A percentile compares a stretch with the other conserved stretches of the same genome.
Conservation (phyloP, 345 rosid genomes). For the Aurinia saxatilis region DNA sequence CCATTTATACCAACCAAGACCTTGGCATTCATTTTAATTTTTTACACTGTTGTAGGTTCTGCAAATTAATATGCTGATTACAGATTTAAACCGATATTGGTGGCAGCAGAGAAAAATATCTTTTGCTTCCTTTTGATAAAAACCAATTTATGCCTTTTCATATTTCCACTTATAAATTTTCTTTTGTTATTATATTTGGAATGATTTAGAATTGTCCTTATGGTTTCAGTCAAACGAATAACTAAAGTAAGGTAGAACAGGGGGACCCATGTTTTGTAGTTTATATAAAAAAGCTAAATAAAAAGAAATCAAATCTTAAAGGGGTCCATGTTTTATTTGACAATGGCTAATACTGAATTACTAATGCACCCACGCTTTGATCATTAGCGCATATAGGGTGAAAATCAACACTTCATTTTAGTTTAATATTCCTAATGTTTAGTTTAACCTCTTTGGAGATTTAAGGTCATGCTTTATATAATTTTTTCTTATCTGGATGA, state of each 20-base stretch:
- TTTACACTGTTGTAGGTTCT: neutral
- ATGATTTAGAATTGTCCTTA: neutral
- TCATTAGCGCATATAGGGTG: neutral
- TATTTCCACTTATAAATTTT: neutral
- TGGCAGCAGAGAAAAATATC: too few species aligned
- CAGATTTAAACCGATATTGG: too few species aligned
- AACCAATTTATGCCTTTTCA: neutral
- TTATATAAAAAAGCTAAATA: neutral
- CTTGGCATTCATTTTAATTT: neutral
- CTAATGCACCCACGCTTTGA: slow-evolving; percentile 1
- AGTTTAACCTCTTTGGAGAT: neutral
- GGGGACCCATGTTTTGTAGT: neutral
- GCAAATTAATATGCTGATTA: neutral
- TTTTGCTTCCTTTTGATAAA: neutral
- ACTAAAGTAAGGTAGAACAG: neutral
- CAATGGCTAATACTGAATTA: too few species aligned
- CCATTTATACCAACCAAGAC: neutral
- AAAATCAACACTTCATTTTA: neutral
- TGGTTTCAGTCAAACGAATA: neutral
- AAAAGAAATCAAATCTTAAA: slow-evolving; percentile 9
- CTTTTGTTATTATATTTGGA: neutral
- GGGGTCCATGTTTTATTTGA: slow-evolving; percentile 13
- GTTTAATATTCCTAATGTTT: neutral
- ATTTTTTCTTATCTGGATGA: neutral
- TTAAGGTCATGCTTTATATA: neutral